Percentiles rank a stretch among this genome's conserved stretches.
These are phyloP conservation scores for Globisporangium viniferum DNA, from an alignment of 352 stramenopile species.

Conservation along the genomic window DNA sequence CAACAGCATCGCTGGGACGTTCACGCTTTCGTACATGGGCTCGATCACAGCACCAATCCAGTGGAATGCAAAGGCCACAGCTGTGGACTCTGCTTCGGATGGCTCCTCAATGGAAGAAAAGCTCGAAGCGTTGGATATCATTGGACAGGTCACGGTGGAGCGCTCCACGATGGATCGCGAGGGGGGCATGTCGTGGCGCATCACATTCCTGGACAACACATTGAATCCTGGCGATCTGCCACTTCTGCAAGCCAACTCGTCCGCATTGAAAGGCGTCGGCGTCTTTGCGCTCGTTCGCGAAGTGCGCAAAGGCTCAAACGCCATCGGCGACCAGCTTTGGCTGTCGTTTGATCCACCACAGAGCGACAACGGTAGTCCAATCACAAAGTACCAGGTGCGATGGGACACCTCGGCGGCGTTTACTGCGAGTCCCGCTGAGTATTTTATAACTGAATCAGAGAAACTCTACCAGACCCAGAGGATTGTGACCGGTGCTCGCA, in stretches of 20 bases:
- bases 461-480: conserved; percentile 50
- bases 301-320: conserved; percentile 64
- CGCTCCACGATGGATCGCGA: conserved; percentile 44
- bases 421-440: conserved; percentile 39
- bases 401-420: conserved; percentile 67
- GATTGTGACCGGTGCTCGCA: conserved; percentile 48
- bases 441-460: conserved; percentile 48
- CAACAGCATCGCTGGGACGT: conserved; percentile 60
- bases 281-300: conserved; percentile 46
- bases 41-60: conserved; percentile 37
- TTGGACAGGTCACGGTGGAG: conserved; percentile 44
- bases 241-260: conserved; percentile 34
- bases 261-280: conserved; percentile 34
- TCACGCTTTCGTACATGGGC: conserved; percentile 52
- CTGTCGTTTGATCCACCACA: conserved; percentile 66
- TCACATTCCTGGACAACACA: conserved; percentile 75
- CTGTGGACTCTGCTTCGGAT: conserved; percentile 32
- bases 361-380: conserved; percentile 62
- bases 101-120: conserved; percentile 74
- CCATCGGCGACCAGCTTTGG: conserved; percentile 69
- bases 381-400: conserved; percentile 58
- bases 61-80: conserved; percentile 43
- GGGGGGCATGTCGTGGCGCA: conserved; percentile 57
- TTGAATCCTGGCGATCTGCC: conserved; percentile 63
- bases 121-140: conserved; percentile 48